These are phyloP conservation scores for Diaporthe humulicola DNA, from an alignment of 2,329 filamentous ascomycete species.

Conservation along the genomic window DNA sequence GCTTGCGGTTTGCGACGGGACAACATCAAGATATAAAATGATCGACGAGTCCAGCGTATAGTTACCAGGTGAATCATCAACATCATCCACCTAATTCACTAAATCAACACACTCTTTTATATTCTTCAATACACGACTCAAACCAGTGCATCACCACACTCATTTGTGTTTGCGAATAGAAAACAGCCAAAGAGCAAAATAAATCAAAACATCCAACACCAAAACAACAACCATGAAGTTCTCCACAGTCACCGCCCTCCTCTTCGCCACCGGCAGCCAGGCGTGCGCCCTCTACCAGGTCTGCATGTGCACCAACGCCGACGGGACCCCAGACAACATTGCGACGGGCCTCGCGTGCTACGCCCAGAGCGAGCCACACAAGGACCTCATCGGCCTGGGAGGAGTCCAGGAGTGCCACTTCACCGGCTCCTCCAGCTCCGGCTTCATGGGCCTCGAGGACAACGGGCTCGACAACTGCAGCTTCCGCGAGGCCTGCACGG, in stretches of 20 bases:
- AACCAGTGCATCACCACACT: neutral
- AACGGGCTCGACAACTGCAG: conserved; percentile 16
- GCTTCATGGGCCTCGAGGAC: neutral
- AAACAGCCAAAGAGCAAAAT: too few relatives aligned
- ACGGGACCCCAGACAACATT: neutral
- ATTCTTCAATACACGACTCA: neutral
- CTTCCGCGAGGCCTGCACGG: neutral
- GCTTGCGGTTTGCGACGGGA: neutral
- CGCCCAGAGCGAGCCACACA: neutral
- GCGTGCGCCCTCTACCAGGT: neutral
- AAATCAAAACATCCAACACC: neutral
- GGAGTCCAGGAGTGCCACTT: neutral
- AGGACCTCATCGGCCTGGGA: neutral
- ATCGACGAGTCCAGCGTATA: neutral
- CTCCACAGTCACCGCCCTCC: neutral
- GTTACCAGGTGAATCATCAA: neutral
- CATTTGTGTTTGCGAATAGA: neutral
- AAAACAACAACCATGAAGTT: conserved; percentile 1
- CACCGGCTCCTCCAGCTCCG: neutral
- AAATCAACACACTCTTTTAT: neutral
- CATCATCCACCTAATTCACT: neutral
- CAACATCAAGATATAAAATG: neutral
- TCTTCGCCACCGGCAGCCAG: conserved; percentile 5
- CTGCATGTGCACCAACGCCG: conserved; percentile 2
- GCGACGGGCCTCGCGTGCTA: neutral